Evolutionary conservation across 192 early-diverging fungal genomes (phyloP).

Genomic region (Entophlyctis luteolus): DNA sequence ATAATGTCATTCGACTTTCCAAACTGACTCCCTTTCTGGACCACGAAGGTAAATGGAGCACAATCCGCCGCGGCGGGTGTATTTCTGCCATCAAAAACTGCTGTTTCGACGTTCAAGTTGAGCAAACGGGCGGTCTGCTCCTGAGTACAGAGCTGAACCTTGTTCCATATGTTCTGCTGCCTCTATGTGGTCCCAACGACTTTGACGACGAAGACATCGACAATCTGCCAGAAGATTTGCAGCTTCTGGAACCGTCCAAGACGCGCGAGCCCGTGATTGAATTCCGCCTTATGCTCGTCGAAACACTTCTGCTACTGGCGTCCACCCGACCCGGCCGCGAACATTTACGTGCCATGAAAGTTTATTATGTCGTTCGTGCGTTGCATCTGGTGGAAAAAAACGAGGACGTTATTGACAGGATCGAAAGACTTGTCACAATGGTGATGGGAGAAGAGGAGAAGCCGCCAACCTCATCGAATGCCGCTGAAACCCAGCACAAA

Average conservation of each 20-base stretch:
- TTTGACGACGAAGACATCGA: constrained; percentile 92
- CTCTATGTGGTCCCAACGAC: constrained; percentile 88
- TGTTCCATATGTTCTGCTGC: constrained; percentile 82
- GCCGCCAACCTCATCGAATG: neutral
- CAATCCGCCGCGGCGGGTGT: constrained; percentile 88
- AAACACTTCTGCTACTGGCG: constrained; percentile 76
- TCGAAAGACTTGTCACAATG: constrained; percentile 78
- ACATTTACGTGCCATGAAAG: constrained; percentile 72
- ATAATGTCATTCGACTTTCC: constrained; percentile 67
- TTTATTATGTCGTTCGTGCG: constrained; percentile 82
- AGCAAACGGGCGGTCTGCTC: constrained; percentile 52
- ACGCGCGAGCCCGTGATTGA: constrained; percentile 75
- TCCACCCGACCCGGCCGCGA: constrained; percentile 72
- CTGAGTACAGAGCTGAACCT: constrained; percentile 71
- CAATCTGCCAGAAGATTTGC: constrained; percentile 86
- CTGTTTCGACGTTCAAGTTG: constrained; percentile 60
- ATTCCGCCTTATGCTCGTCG: constrained; percentile 70
- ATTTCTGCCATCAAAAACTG: constrained; percentile 84
- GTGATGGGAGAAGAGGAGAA: constrained; percentile 51
- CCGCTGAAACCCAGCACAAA: constrained; percentile 9
- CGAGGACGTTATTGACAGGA: constrained; percentile 65
- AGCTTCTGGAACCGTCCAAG: constrained; percentile 78
- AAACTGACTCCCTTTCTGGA: constrained; percentile 85
- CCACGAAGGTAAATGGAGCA: constrained; percentile 54
- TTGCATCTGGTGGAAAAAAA: constrained; percentile 73